Percentiles rank a stretch among this genome's conserved stretches.
Evolutionary conservation across 1,284 basidiomycete genomes (phyloP).

Genomic region (Volvariella surrecta): DNA sequence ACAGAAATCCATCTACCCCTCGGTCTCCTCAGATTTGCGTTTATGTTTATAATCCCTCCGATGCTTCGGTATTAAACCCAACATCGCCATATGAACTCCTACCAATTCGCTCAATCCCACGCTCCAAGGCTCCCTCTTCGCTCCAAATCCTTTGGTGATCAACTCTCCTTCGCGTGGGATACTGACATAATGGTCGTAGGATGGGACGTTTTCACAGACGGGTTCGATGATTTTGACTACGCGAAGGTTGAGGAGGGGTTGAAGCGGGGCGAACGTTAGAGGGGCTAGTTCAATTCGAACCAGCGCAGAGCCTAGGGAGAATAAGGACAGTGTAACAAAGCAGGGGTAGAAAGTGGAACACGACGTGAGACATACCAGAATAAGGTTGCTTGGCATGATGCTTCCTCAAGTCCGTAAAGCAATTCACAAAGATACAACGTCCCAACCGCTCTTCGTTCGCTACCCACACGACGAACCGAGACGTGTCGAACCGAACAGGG

Average conservation of each 20-base stretch:
- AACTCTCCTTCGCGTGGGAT: background rate
- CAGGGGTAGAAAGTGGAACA: background rate
- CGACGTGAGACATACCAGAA: constrained; percentile 1
- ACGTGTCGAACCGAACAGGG: background rate
- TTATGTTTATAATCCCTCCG: too few relatives aligned
- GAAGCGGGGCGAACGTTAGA: background rate
- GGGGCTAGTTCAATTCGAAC: background rate
- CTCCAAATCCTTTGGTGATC: background rate
- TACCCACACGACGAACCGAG: background rate
- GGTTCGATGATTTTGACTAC: constrained; percentile 2
- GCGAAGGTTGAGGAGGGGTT: background rate
- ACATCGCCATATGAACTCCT: too few relatives aligned
- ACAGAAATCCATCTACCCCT: too few relatives aligned
- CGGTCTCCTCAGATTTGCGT: too few relatives aligned
- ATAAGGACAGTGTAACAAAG: background rate
- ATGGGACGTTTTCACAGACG: background rate
- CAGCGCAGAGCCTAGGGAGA: background rate
- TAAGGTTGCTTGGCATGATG: background rate
- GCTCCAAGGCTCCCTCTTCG: background rate
- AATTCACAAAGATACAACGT: background rate
- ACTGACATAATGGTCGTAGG: constrained; percentile 1
- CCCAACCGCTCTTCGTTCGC: background rate
- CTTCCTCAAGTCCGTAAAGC: background rate
- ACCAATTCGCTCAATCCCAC: background rate
- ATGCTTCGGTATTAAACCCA: too few relatives aligned